These are phyloP conservation scores for Sporobolomyces pararoseus DNA, from an alignment of 768 basidiomycete genomes.

Conservation along the genomic window DNA sequence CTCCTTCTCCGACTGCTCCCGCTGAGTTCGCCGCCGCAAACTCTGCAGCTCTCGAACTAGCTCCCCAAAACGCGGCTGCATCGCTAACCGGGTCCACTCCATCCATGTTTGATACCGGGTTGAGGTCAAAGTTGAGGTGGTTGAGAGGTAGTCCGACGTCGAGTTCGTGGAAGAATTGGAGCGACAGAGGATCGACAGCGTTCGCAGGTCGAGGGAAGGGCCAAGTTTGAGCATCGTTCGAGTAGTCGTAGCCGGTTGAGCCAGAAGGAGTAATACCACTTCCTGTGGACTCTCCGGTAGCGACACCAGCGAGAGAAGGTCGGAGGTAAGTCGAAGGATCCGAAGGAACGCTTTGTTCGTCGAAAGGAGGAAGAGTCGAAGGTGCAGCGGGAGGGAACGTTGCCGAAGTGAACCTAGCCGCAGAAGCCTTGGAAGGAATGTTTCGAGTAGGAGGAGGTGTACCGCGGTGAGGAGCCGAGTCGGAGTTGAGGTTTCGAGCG, in stretches of 20 bases:
- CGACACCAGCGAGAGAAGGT: not conserved
- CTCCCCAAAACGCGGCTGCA: conserved; percentile 3
- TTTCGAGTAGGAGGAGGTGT: conserved; percentile 42
- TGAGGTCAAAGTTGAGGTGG: conserved; percentile 1
- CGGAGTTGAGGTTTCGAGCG: conserved; percentile 28
- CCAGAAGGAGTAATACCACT: no score
- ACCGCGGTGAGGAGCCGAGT: conserved; percentile 35
- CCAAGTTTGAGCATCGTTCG: conserved; percentile 5
- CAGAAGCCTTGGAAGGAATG: conserved; percentile 27
- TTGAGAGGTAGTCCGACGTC: conserved; percentile 1
- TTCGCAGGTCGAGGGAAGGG: not conserved
- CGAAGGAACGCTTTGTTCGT: not conserved
- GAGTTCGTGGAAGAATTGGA: conserved; percentile 27
- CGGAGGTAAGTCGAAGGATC: not conserved
- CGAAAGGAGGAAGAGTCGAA: conserved; percentile 8
- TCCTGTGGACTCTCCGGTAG: no score
- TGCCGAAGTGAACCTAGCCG: not conserved
- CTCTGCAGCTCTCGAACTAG: conserved; percentile 10
- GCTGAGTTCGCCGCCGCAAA: no score
- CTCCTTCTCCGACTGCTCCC: no score
- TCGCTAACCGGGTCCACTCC: not conserved
- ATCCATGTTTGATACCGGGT: not conserved
- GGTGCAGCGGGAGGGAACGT: conserved; percentile 2
- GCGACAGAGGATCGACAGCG: conserved; percentile 18
- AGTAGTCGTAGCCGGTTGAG: not conserved